Evolutionary conservation across 345 rosid genomes (phyloP).

Genomic region (Pistacia atlantica): DNA sequence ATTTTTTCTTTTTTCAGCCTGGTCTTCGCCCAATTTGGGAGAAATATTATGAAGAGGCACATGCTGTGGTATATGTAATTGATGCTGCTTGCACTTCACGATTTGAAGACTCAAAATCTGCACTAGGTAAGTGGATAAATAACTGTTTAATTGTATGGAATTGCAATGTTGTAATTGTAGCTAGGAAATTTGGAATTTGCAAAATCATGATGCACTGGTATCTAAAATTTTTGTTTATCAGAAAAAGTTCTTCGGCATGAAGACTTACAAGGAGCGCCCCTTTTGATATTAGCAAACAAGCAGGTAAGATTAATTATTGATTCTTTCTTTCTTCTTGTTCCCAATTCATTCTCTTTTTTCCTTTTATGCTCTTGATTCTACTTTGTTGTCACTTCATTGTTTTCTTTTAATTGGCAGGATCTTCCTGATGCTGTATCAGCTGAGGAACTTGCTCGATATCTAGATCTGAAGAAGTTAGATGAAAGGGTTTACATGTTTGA

Average conservation of each 20-base stretch:
- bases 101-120: conserved; percentile 95
- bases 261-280: conserved; percentile 96
- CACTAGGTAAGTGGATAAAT: conserved; percentile 55
- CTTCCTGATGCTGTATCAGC: conserved; percentile 83
- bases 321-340: background rate
- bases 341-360: background rate
- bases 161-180: background rate
- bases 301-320: conserved; percentile 51
- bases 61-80: conserved; percentile 83
- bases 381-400: background rate
- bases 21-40: conserved; percentile 99
- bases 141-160: conserved; percentile 1
- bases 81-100: conserved; percentile 95
- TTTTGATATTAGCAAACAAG: conserved; percentile 89
- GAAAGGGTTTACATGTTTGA: conserved; percentile 92
- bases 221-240: conserved; percentile 29
- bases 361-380: background rate
- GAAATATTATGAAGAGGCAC: conserved; percentile 99
- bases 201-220: conserved; percentile 4
- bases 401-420: conserved; percentile 55
- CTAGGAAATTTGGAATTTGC: conserved; percentile 8
- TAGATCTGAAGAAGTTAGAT: conserved; percentile 93
- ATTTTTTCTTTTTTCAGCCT: conserved; percentile 49
- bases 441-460: conserved; percentile 79
- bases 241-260: conserved; percentile 96